Base-by-base conservation (phyloP, 768 basidiomycete species). In the Termitomyces sp. region DNA sequence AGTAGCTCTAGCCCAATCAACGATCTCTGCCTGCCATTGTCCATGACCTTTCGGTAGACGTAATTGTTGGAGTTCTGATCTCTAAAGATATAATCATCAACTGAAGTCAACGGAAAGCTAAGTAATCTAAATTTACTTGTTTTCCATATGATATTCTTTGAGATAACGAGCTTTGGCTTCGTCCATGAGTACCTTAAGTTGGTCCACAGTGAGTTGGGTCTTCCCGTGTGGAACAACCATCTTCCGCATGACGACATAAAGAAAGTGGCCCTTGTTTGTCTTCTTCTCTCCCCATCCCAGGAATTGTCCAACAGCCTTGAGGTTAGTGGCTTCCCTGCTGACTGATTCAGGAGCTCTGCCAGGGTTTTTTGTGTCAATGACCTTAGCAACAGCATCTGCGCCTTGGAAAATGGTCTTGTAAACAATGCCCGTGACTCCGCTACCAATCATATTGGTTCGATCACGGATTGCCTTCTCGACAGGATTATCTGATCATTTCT, bases 11-110 rank as follows among this genome's bases (percentile, higher is more conserved):
- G 44, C 24, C 44, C 24, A 46, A 13, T 46, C 44, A 26, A 46
- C 6, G n/a, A 58, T 58, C 50, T 58, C 57, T 11, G 57, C 57
- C 52, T 48, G 57, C 52, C 52, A 58, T 26, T 48, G 47, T 16
- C 38, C 32, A 26, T 36, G 45, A 49, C 57, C 5, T 53, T 3
- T 40, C 38, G 57, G 46, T 22, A 58, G 52, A 58, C 52, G 18
- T 38, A 44, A 40, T 58, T 58, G 6, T 18, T 18, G 2, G 26
- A 8, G 26, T 46, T 46, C 3, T 7, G 18, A 28, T 46, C 45
- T 46, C 45, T 46, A 5, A 7, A 46, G 16, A 28, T 3, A 46
- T 8, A 8, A 28, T 13, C 16, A 28, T 46, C 7, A 18, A 28
- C 3, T 18, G 16, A 3, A 14, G 9, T 18, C 9, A 28, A 28